Conservation (phyloP, 148 eudicot species). For the Vaccinium corymbosum region DNA sequence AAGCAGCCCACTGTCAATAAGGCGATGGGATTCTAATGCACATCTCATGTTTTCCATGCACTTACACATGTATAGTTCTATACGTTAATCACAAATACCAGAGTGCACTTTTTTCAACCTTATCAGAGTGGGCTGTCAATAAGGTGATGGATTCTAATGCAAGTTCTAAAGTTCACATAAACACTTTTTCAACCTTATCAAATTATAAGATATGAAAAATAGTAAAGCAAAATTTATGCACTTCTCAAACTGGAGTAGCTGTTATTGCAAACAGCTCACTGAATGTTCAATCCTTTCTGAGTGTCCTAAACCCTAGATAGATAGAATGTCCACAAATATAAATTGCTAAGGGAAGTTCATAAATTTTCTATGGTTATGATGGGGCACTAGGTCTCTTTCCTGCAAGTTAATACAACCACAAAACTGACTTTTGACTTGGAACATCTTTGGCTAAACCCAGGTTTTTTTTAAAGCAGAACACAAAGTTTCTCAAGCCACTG, state of each 20-base stretch:
- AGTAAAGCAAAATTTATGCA: background rate
- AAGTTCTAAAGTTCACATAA: too few relatives aligned
- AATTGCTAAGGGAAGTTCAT: background rate
- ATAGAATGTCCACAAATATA: background rate
- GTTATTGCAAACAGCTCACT: background rate
- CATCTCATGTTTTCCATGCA: background rate
- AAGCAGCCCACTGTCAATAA: background rate
- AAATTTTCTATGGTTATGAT: background rate
- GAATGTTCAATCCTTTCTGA: background rate
- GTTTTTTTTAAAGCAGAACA: background rate
- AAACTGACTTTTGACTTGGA: background rate
- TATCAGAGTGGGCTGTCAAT: background rate
- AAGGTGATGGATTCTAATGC: too few relatives aligned
- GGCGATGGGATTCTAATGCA: background rate
- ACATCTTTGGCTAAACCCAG: background rate
- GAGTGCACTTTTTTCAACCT: background rate
- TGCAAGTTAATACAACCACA: background rate
- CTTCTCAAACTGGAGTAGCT: background rate
- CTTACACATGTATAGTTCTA: background rate
- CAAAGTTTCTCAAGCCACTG: conserved; percentile 7
- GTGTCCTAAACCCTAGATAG: background rate
- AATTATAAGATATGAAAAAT: background rate
- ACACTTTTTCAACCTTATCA: too few relatives aligned
- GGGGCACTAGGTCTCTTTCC: background rate
- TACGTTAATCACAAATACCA: background rate